Evolutionary conservation across 768 basidiomycete species (phyloP).

Genomic region (Dendrothele bispora): DNA sequence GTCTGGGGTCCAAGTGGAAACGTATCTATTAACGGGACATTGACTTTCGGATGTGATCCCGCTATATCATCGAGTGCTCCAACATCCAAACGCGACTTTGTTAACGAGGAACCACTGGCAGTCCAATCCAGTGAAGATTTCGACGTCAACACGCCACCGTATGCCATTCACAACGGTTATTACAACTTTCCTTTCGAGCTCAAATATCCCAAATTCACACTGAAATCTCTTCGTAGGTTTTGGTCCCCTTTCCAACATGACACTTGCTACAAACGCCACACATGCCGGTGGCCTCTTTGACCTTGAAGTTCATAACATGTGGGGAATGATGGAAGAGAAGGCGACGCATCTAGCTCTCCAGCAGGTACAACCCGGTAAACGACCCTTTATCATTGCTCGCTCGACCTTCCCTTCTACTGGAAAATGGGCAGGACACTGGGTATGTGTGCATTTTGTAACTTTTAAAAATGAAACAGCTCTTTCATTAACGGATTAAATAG

Average conservation of each 20-base stretch:
- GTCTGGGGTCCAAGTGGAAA: constrained; percentile 72
- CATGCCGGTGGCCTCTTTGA: constrained; percentile 63
- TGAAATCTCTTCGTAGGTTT: no score
- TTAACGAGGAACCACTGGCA: constrained; percentile 50
- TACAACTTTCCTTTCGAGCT: background rate
- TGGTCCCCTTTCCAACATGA: constrained; percentile 47
- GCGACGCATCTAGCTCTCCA: constrained; percentile 61
- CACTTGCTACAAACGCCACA: constrained; percentile 72
- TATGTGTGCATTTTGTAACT: no score
- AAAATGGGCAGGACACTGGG: constrained; percentile 77
- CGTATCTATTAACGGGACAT: constrained; percentile 65
- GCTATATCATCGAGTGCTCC: no score
- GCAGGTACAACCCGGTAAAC: constrained; percentile 51
- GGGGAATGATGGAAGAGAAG: constrained; percentile 71
- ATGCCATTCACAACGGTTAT: constrained; percentile 71
- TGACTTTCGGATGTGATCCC: constrained; percentile 43
- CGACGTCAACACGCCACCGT: constrained; percentile 60
- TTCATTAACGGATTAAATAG: no score
- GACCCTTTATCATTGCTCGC: constrained; percentile 72
- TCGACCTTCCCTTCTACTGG: constrained; percentile 71
- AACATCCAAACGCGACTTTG: no score
- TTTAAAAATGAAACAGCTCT: no score
- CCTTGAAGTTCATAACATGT: constrained; percentile 70
- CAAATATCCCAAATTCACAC: background rate
- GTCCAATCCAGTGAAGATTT: constrained; percentile 47